phyloP scores from a whole-genome alignment of 2,329 filamentous ascomycete species.

The Sporothrix protearum region DNA sequence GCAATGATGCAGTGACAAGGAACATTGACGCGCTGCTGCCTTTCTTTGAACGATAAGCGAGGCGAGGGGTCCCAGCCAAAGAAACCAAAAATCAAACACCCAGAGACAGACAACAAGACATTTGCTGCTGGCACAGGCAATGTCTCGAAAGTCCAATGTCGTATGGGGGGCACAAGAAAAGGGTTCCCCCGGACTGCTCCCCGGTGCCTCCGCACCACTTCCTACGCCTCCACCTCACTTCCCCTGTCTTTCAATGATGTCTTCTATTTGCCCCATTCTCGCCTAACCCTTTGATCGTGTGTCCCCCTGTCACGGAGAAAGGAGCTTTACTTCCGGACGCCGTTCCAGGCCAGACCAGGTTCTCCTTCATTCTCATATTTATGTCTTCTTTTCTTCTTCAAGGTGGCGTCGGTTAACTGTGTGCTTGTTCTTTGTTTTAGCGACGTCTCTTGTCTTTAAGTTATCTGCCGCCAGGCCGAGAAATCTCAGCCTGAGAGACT shows the following conservation, averaged over 20 bases:
- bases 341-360: neutral
- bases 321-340: conserved; percentile 7
- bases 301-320: neutral
- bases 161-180: neutral
- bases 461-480: neutral
- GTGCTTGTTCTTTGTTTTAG: neutral
- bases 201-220: neutral
- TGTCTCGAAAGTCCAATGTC: neutral
- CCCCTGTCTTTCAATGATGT: neutral
- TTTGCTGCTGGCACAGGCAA: neutral
- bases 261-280: neutral
- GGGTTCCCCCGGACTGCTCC: conserved; percentile 1
- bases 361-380: neutral
- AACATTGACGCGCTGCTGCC: neutral
- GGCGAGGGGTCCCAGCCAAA: neutral
- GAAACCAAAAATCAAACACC: neutral
- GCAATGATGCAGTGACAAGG: neutral
- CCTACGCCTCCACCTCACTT: too few relatives aligned
- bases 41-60: neutral
- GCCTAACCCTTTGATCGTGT: neutral
- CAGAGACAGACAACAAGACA: neutral
- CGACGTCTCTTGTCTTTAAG: neutral
- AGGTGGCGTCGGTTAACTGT: neutral
- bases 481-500: too few relatives aligned
- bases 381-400: neutral